These are phyloP conservation scores for Colletotrichum scovillei DNA, from an alignment of 2,329 filamentous ascomycete genomes.

Conservation along the genomic window DNA sequence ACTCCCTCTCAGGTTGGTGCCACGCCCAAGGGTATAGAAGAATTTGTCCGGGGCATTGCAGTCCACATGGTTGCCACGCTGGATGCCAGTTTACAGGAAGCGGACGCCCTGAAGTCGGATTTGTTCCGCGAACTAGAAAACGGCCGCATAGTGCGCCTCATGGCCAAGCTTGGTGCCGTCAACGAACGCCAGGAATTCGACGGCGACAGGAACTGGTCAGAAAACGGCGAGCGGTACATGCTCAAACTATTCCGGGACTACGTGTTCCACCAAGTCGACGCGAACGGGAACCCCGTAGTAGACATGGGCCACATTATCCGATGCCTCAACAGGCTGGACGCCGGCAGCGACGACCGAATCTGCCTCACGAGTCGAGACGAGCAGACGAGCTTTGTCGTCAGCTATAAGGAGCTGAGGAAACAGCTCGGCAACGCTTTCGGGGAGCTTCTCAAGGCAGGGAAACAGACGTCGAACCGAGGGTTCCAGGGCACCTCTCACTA, in stretches of 20 bases:
- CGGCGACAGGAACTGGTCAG: conserved; percentile 83
- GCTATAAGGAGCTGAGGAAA: conserved; percentile 87
- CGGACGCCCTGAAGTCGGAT: conserved; percentile 79
- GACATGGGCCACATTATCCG: conserved; percentile 89
- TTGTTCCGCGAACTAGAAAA: conserved; percentile 90
- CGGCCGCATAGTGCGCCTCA: conserved; percentile 81
- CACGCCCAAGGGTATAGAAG: conserved; percentile 78
- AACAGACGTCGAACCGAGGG: conserved; percentile 44
- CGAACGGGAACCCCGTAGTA: conserved; percentile 82
- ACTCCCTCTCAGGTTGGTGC: conserved; percentile 66
- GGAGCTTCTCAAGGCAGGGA: conserved; percentile 64
- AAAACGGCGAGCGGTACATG: conserved; percentile 91
- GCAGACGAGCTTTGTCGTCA: conserved; percentile 88
- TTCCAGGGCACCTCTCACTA: conserved; percentile 44
- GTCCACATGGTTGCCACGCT: conserved; percentile 80
- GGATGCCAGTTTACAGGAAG: conserved; percentile 81
- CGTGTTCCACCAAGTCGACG: conserved; percentile 95
- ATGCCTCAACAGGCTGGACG: conserved; percentile 92
- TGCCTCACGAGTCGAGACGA: conserved; percentile 90
- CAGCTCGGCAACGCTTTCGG: conserved; percentile 68
- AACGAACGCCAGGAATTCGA: conserved; percentile 91
- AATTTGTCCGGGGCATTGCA: conserved; percentile 82
- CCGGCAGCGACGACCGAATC: conserved; percentile 87
- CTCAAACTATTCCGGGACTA: conserved; percentile 97
- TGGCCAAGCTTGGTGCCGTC: conserved; percentile 85